Evolutionary conservation across 148 eudicot species (phyloP), one percentile per base, ranked within the genome.

Genomic region (Vaccinium corymbosum): DNA sequence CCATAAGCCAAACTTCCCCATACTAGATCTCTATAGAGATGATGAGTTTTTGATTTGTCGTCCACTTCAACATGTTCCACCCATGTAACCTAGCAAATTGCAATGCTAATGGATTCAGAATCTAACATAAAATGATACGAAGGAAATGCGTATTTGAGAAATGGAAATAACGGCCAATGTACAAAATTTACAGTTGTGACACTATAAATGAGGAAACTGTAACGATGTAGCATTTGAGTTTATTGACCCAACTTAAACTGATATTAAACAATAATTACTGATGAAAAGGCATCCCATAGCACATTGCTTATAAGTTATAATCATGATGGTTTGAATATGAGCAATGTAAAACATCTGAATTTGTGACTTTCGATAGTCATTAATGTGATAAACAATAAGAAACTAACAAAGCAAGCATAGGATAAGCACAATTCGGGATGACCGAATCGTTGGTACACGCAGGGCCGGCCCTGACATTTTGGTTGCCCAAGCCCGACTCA

Each of bases 21-120:
- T 10, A 89, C 64, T 56, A 89, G 56, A 48, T 89, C 86, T 82
- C 84, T 84, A 76, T 82, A 89, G 15, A 89, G 83, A 42, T 73
- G 84, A 83, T 86, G 84, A 51, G 81, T 82, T 32, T 20, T 64
- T 29, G 77, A 74, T 29, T 79, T 79, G 13, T 84, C 86, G 8
- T 88, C 85, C 55, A 86, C 88, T 84, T 88, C 87, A 27, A 88
- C 90, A 11, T 86, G 90, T 52, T 88, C 90, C 52, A 86, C 79
- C 90, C 90, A 88, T 50, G 87, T 86, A 16, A 88, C 70, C 90
- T 88, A 74, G 32, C 38, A 82, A 81, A 74, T 29, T 35, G n/a
- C 71, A 35, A 76, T 1, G 4, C 14, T 5, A 76, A 50, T n/a
- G 52, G 17, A 50, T 76, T 42, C 38, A 76, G 50, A 12, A 10